phyloP scores from a whole-genome alignment of 2,329 filamentous ascomycete genomes.

The Tolypocladium tundrense region DNA sequence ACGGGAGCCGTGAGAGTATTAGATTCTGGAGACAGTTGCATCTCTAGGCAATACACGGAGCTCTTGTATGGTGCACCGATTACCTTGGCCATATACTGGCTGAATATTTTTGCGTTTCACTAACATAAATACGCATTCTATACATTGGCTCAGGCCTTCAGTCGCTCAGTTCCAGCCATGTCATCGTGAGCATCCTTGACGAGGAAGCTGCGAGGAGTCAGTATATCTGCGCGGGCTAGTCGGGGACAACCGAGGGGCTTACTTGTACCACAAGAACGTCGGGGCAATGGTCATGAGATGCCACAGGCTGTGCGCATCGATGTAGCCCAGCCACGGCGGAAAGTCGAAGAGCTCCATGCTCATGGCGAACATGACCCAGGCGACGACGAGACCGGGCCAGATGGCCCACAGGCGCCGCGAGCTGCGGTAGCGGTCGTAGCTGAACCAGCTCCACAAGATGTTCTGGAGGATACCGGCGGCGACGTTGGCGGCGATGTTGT shows the following conservation, averaged over 20 bases:
- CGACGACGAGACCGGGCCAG: constrained; percentile 84
- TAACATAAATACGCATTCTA: not conserved
- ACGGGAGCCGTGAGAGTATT: not conserved
- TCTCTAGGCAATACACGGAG: not conserved
- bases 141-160: constrained; percentile 45
- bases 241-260: constrained; percentile 29
- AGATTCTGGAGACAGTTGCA: not conserved
- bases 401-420: constrained; percentile 68
- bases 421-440: constrained; percentile 60
- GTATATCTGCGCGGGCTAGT: not conserved
- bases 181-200: constrained; percentile 80
- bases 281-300: constrained; percentile 87
- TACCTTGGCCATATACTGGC: not conserved
- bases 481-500: constrained; percentile 97
- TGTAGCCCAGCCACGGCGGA: constrained; percentile 65
- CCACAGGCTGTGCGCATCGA: constrained; percentile 95
- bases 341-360: constrained; percentile 94
- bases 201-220: constrained; percentile 55
- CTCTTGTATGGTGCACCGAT: not conserved
- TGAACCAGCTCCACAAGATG: constrained; percentile 77
- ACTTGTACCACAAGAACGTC: constrained; percentile 91
- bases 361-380: constrained; percentile 89
- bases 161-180: constrained; percentile 53
- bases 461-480: constrained; percentile 72
- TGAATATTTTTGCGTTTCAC: not conserved